These are phyloP conservation scores for Metarhizium sp. DNA, from an alignment of 2,329 filamentous ascomycete species.

Conservation along the genomic window DNA sequence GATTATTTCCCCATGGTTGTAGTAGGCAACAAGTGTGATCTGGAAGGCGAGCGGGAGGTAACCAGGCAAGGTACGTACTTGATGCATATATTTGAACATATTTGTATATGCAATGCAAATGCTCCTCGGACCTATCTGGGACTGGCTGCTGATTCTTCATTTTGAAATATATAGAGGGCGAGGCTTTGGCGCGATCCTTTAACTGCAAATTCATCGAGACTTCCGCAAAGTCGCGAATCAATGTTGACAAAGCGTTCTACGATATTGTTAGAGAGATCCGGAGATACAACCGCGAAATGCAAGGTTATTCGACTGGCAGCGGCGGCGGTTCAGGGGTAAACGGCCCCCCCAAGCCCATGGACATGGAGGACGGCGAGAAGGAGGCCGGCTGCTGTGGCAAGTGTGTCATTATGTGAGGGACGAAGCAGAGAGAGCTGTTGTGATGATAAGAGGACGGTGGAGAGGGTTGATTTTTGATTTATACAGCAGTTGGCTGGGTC, in stretches of 20 bases:
- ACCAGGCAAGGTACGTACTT: conserved; percentile 69
- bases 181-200: conserved; percentile 76
- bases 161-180: conserved; percentile 59
- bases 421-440: background rate
- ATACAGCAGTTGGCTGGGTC: background rate
- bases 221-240: conserved; percentile 94
- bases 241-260: conserved; percentile 97
- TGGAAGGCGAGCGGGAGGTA: conserved; percentile 86
- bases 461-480: background rate
- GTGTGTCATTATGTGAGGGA: conserved; percentile 75
- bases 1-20: conserved; percentile 99
- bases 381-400: conserved; percentile 74
- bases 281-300: conserved; percentile 97
- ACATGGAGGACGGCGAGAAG: conserved; percentile 60
- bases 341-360: conserved; percentile 63
- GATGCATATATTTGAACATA: background rate
- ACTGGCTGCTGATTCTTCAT: background rate
- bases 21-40: conserved; percentile 98
- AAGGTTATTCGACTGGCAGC: conserved; percentile 68
- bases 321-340: conserved; percentile 53
- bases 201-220: conserved; percentile 99
- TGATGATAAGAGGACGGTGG: background rate
- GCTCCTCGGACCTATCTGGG: background rate
- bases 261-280: conserved; percentile 97
- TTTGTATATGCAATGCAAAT: too few relatives aligned